Base-by-base conservation (phyloP, 2,329 filamentous ascomycete genomes). In the Drechslerella stenobrocha region DNA sequence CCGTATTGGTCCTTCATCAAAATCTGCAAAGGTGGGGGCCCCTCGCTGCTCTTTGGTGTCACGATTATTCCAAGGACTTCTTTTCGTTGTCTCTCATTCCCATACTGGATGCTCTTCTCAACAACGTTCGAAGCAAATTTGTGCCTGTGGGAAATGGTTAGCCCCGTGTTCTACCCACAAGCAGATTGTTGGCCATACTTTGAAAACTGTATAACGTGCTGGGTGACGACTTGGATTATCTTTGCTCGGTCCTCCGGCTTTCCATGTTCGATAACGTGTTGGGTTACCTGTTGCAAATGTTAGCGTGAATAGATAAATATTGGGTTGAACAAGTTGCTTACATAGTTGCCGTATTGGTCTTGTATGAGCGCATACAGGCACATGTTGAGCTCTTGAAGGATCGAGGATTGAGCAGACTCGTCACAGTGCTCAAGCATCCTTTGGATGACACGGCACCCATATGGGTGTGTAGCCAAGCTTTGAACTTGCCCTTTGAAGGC, bases 101-200 rank as follows among this genome's bases (percentile, higher is more conserved):
- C 89, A 71, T 81, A 83, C 57, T 87, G 80, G 66, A 97, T 87
- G 75, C 90, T 95, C 77, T 90, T 92, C 77, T 98, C 93, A 0
- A 98, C 92, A 1, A 98, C 92, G 73, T 98, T 97, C 74, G 91
- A 96, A 0, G 93, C 92, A 74, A 89, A 95, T 76, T 98, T 98
- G 79, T 97, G 90, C 28, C 72, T 73, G 32, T 42, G 22, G 24
- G 11, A 20, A 35, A 24, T 47, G 13, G 42, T 66, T 48, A 58
- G 53, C n/a, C 5, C 20, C 3, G 23, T n/a, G 20, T 28, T 48
- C 34, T 11, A 24, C 30, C 32, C 5, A 50, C 15, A 30, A 3
- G 11, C 15, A 7, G 3, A 30, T 45, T 6, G 45, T 22, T 18
- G 11, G 22, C 24, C 70, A 53, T 73, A 73, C 79, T 90, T 96